Percentiles rank a stretch among this genome's conserved stretches.
phyloP scores from a whole-genome alignment of 805 yeast species.

The Candida silvicultrix region DNA sequence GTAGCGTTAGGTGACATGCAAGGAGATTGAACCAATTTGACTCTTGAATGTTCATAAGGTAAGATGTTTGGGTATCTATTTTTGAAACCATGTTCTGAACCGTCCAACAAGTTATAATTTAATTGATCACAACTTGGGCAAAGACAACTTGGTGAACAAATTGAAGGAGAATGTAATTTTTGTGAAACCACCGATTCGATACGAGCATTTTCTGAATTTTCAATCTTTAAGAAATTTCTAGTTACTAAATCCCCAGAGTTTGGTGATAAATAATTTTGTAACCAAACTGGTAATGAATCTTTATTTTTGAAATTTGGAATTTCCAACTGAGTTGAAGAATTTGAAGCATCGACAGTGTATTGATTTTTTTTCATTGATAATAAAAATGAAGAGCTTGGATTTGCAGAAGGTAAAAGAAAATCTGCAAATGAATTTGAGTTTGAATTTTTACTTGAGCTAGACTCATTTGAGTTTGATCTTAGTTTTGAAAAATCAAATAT shows the following conservation, averaged over 20 bases:
- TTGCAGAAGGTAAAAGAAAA: conserved; percentile 19
- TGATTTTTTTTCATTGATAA: conserved; percentile 17
- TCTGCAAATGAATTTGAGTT: conserved; percentile 12
- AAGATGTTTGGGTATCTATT: conserved; percentile 83
- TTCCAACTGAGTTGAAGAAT: conserved; percentile 1
- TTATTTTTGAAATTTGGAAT: conserved; percentile 7
- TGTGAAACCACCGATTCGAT: conserved; percentile 12
- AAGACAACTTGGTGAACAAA: conserved; percentile 6
- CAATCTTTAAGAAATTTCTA: conserved; percentile 26
- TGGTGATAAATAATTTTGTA: conserved; percentile 13
- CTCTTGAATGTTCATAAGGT: conserved; percentile 82
- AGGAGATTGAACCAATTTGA: conserved; percentile 35
- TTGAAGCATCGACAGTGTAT: conserved; percentile 1
- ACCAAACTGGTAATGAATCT: conserved; percentile 26
- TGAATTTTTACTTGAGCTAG: conserved; percentile 3
- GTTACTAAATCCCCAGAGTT: conserved; percentile 19
- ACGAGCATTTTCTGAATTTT: conserved; percentile 27
- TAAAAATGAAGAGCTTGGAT: conserved; percentile 16
- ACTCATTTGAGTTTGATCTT: conserved; percentile 4
- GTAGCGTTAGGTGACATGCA: conserved; percentile 9
- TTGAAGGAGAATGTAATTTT: conserved; percentile 9
- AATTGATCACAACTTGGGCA: conserved; percentile 7
- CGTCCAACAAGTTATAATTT: conserved; percentile 6
- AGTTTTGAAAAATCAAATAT: conserved; percentile 5
- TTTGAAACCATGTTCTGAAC: conserved; percentile 31